Base-by-base conservation (phyloP, 148 eudicot species). In the Rhododendron kiyosumense region DNA sequence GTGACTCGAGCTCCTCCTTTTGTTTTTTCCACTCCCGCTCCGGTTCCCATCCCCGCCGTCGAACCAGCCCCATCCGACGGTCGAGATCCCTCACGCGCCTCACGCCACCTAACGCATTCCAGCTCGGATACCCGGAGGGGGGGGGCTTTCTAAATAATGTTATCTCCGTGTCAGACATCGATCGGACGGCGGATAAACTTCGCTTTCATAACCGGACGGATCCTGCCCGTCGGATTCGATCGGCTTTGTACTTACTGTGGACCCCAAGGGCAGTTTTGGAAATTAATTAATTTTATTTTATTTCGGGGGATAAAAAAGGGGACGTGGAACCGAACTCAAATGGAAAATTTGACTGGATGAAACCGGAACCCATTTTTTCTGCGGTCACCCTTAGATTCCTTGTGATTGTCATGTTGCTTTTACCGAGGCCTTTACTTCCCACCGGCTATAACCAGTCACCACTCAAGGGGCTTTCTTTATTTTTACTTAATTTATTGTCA, bases 321-420 rank as follows among this genome's bases (percentile, higher is more conserved):
- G 82, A 52, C 63, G 73, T 59, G 73, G 85, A 84, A 79, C 78
- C 78, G 85, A 80, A 74, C 45, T 84, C 28, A 65, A 86, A 38
- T 6, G 45, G 84, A 38, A 65, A 86, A 86, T 87, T 87, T 90
- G 91, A 90, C 90, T 85, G 87, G 88, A 6, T 41, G 45, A 6
- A 41, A 41, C 73, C 85, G 28, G 82, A 24, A 82, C 79, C 86
- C 91, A 90, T 91, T 89, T 74, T 86, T 89, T 85, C 79, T 89
- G 86, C 89, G 84, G 88, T 89, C 87, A 88, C 81, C 85, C 17
- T 13, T 30, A 90, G 91, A 88, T 90, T 88, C 90, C 89, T 57
- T 91, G 82, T 82, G 88, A 89, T 87, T 88, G 86, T 89, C 85
- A 81, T 13, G 75, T 30, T 69, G 75, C 75, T 69, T 28, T 69